phyloP scores from a whole-genome alignment of 2,329 filamentous ascomycete species.

The Ophiostoma himal-ulmi region DNA sequence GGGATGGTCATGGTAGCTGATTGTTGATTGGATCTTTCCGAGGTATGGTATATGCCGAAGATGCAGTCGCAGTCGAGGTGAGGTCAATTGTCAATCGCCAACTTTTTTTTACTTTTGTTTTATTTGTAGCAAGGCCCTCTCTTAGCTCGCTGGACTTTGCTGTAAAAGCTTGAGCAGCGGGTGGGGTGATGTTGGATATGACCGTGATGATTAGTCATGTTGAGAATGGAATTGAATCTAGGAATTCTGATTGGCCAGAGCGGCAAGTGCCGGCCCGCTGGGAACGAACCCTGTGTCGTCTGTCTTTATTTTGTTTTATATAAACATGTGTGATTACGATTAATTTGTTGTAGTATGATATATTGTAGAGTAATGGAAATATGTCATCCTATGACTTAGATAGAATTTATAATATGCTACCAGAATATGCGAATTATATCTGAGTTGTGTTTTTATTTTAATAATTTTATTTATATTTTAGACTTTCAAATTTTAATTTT shows the following conservation, averaged over 20 bases:
- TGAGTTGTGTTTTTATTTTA: too few relatives aligned
- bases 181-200: constrained; percentile 3
- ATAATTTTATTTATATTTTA: too few relatives aligned
- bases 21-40: not conserved
- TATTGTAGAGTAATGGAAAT: too few relatives aligned
- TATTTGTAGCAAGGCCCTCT: not conserved
- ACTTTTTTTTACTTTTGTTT: not conserved
- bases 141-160: not conserved
- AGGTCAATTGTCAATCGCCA: not conserved
- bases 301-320: not conserved
- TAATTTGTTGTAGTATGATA: too few relatives aligned
- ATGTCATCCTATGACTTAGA: too few relatives aligned
- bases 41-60: not conserved
- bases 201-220: constrained; percentile 1
- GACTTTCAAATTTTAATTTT: too few relatives aligned
- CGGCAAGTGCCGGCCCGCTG: not conserved
- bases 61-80: not conserved
- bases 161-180: constrained; percentile 13
- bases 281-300: not conserved
- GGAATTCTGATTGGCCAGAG: not conserved
- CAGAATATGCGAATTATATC: too few relatives aligned
- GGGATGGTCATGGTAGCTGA: constrained; percentile 21
- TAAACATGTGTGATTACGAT: too few relatives aligned
- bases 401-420: too few relatives aligned
- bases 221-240: not conserved